Base-by-base conservation (phyloP, 2,329 filamentous ascomycete species). In the Ophioceras dolichostomum region DNA sequence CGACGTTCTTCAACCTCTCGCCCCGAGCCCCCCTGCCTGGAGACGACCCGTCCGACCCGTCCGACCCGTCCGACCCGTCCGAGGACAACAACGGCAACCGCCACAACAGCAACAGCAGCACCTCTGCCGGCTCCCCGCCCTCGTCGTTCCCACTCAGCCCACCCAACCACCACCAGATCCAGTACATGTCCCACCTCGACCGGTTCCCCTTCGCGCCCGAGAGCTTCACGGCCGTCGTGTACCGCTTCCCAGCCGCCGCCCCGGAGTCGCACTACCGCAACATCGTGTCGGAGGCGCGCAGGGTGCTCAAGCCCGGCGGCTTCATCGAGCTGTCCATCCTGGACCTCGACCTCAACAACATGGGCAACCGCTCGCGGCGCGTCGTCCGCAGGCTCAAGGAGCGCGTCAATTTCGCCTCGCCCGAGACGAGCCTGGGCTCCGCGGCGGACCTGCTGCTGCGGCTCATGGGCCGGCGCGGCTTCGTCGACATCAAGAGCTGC, bases 271-370 rank as follows among this genome's bases (percentile, higher is more conserved):
- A 80, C 42, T 84, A 85, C 50, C 71, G 76, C 41, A 79, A 79
- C 50, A 70, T 86, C 34, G 64, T 91, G 14, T 73, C 73, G 0
- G 84, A 91, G 55, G 78, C 80, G 40, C 81, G 83, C 37, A 77
- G 84, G 2, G 83, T 89, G 0, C 64, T 91, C 20, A 79, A 82
- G 44, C 81, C 84, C 0, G 81, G 81, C 10, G 84, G 84, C 0
- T 83, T 79, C 50, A 70, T 91, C n/a, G 84, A 91, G 55, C 62
- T 88, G 14, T 79, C 77, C 0, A 77, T 87, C 27, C 68, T 91
- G 1, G 84, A 91, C 44, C 67, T 86, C 10, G 84, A 91, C 49
- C 68, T 91, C 41, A 77, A 86, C 57, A 86, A 85, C 51, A 87
- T 89, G 80, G 84, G 84, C 1, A 78, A 72, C 38, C 71, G 72